These are phyloP conservation scores for Chaetothyriales sp. DNA, from an alignment of 2,329 filamentous ascomycete species.

Conservation along the genomic window DNA sequence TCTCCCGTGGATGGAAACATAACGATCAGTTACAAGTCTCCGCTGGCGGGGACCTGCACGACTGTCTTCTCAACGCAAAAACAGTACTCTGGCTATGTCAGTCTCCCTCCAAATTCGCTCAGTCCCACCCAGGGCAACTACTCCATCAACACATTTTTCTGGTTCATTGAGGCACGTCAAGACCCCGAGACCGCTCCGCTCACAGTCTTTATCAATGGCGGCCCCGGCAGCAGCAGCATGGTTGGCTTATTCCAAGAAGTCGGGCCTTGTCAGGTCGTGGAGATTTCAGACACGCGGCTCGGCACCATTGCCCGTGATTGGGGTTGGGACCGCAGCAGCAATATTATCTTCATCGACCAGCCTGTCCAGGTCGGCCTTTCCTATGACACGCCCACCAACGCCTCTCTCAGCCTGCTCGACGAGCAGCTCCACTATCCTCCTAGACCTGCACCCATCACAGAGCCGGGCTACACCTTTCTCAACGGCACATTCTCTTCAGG, in stretches of 20 bases:
- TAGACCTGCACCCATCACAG: slow-evolving; percentile 14
- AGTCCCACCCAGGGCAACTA: slow-evolving; percentile 21
- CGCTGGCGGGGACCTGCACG: slow-evolving; percentile 44
- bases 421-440: slow-evolving; percentile 21
- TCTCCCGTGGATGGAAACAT: slow-evolving; percentile 48
- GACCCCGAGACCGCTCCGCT: slow-evolving; percentile 33
- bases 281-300: slow-evolving; percentile 27
- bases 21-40: slow-evolving; percentile 52
- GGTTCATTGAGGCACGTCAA: slow-evolving; percentile 29
- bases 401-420: slow-evolving; percentile 26
- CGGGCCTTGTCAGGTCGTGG: slow-evolving; percentile 28
- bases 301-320: slow-evolving; percentile 32
- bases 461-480: slow-evolving; percentile 24
- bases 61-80: slow-evolving; percentile 51
- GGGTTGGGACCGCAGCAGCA: slow-evolving; percentile 35
- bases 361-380: slow-evolving; percentile 37
- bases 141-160: slow-evolving; percentile 25
- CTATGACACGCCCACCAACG: slow-evolving; percentile 31
- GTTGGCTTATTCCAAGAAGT: slow-evolving; percentile 37
- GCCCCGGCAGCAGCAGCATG: slow-evolving; percentile 38
- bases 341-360: slow-evolving; percentile 30
- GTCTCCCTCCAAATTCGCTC: slow-evolving; percentile 32
- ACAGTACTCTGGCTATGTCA: slow-evolving; percentile 58
- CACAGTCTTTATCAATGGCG: slow-evolving; percentile 39
- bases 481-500: slow-evolving; percentile 53